Evolutionary conservation across 805 yeast genomes (phyloP).

Genomic region (Candida sonorensis): DNA sequence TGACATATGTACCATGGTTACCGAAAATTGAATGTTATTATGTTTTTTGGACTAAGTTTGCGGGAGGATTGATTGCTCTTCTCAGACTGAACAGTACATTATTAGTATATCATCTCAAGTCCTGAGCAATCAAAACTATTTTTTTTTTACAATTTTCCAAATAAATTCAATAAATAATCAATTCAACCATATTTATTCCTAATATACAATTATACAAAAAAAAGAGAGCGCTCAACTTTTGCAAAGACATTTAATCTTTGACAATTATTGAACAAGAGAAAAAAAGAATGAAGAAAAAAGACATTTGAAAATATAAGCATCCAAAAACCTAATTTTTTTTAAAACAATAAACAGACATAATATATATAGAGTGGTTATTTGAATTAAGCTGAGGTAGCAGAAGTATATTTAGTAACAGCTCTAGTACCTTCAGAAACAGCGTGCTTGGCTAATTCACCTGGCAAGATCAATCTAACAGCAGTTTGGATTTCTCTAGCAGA

Average conservation of each 20-base stretch:
- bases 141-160: neutral
- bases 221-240: no score
- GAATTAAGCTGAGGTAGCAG: slow-evolving; percentile 40
- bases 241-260: no score
- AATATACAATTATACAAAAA: slow-evolving; percentile 17
- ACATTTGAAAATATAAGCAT: neutral
- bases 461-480: slow-evolving; percentile 95
- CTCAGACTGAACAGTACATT: no score
- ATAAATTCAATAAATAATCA: slow-evolving; percentile 1
- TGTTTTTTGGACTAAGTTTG: no score
- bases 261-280: slow-evolving; percentile 4
- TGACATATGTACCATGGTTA: no score
- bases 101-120: no score
- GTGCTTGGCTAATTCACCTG: slow-evolving; percentile 98
- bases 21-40: no score
- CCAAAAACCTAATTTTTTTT: neutral
- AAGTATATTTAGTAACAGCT: slow-evolving; percentile 94
- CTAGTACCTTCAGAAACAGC: slow-evolving; percentile 98
- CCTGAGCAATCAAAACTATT: no score
- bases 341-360: no score
- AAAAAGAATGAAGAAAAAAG: slow-evolving; percentile 1
- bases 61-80: no score
- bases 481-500: slow-evolving; percentile 98
- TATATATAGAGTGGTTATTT: no score
- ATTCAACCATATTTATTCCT: slow-evolving; percentile 15